Conservation (phyloP, 2,329 filamentous ascomycete species). For the Colletotrichum tamarilloi region DNA sequence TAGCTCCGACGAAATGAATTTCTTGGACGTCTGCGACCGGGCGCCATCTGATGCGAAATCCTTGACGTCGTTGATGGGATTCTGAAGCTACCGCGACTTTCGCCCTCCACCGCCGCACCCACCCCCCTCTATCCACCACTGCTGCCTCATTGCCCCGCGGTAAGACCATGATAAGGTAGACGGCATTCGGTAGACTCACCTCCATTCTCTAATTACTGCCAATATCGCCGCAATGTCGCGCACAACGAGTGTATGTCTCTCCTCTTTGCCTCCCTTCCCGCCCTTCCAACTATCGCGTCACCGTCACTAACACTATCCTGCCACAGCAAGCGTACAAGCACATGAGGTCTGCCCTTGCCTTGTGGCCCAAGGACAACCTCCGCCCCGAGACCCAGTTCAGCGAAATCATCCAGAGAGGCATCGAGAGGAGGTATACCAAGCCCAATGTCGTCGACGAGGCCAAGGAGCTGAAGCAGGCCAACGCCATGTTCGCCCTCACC, state of each 20-base stretch:
- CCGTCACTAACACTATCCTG: constrained; percentile 14
- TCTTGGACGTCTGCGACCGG: constrained; percentile 7
- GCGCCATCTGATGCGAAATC: constrained; percentile 24
- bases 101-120: constrained; percentile 48
- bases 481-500: constrained; percentile 69
- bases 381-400: constrained; percentile 73
- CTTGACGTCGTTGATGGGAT: constrained; percentile 33
- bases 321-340: constrained; percentile 56
- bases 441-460: constrained; percentile 50
- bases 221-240: constrained; percentile 35
- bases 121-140: constrained; percentile 44
- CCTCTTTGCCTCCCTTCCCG: neutral
- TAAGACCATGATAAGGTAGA: constrained; percentile 19
- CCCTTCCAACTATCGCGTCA: neutral
- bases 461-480: constrained; percentile 66
- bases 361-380: constrained; percentile 73
- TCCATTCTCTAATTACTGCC: neutral
- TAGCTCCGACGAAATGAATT: constrained; percentile 16
- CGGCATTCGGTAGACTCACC: neutral
- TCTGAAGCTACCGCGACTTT: neutral
- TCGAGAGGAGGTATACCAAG: constrained; percentile 47
- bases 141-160: neutral
- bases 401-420: constrained; percentile 61
- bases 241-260: constrained; percentile 37
- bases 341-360: constrained; percentile 61